Evolutionary conservation across 768 basidiomycete genomes (phyloP), one percentile per base, ranked within the genome.

Genomic region (Kwoniella mangroviensis): DNA sequence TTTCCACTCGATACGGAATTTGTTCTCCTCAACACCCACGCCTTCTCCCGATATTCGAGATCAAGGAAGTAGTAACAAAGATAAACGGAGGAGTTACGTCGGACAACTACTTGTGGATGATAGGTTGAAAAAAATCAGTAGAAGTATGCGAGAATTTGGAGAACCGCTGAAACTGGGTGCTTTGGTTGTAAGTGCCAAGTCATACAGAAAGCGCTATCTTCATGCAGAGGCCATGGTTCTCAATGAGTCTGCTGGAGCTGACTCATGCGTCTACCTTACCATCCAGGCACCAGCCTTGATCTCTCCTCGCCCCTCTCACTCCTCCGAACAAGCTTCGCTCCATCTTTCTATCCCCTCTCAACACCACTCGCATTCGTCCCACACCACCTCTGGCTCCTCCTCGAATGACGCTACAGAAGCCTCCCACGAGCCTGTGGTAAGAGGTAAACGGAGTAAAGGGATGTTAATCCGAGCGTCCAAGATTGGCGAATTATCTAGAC

Each of bases 371-470:
- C 52, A 43, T 40, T 61, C 57, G 10, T 68, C 67, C 9, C 59
- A 68, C 19, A 22, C 56, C 4, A 57, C 65, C 1, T 67, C 66
- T 2, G 52, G 21, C 1, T 68, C 60, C 12, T 65, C 63, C 11
- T 41, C 64, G 0, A 60, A 51, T 26, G 66, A 59, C 26, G 54
- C 49, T 2, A 68, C 59, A 3, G 24, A 61, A 22, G 67, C 59
- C 4, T 54, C 49, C 1, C 60, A 68, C 53, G 59, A 68, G 40
- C 59, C 49, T 17, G 67, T 34, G 0, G n/a, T 68, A 34, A 54
- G 67, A 56, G 67, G 67, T 15, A 58, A 68, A 26, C 54, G 67
- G 53, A 62, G 59, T 56, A 52, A 63, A 55, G 59, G 59, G 24
- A 52, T 28, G 22, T 53, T 68, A 4, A 19, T 68, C 7, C 51